Base-by-base conservation (phyloP, 495 filamentous ascomycete species). In the Trichoderma gamsii region DNA sequence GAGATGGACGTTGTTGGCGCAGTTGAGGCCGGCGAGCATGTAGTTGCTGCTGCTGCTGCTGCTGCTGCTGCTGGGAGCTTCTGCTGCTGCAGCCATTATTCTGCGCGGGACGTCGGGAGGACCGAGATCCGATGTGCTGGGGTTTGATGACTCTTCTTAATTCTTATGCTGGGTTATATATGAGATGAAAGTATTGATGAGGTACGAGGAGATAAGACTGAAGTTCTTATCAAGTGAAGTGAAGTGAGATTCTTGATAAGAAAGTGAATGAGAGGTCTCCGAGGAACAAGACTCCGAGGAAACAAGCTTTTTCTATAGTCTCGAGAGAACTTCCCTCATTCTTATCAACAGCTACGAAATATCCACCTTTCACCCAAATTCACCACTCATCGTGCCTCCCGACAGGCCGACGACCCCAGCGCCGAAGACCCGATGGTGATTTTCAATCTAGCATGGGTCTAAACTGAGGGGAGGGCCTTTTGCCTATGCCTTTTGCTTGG, bases 1-100 rank as follows among this genome's bases (percentile, higher is more conserved):
- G 49, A 99, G 80, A 76, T 98, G 95, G 64, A 93, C 79, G 71
- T 97, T 92, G 2, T 83, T 85, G 0, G 86, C 84, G 61, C 84
- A 89, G 73, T 97, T 88, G 68, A 88, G 82, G 11, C 93, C 89
- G 44, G 92, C 89, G 64, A 99, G 85, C 32, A 99, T 81, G 15
- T 91, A 83, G 79, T 75, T 32, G 65, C 41, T 46, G 65, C 23
- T n/a, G 25, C 12, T 61, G 7, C 27, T 13, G 56, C 18, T 64
- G 29, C 41, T 9, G 64, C 25, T 32, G 65, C 41, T 46, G 65
- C 23, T n/a, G 65, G 43, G 8, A 21, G 25, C 12, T 61, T 23
- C 27, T 13, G 56, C 18, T 64, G 29, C 41, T 9, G 64, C 25
- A 32, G 61, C 61, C 29, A 41, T 64, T 8, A 41, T 64, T 8